Base-by-base conservation (phyloP, 73 alveolate genomes). In the Stentor roeselii region DNA sequence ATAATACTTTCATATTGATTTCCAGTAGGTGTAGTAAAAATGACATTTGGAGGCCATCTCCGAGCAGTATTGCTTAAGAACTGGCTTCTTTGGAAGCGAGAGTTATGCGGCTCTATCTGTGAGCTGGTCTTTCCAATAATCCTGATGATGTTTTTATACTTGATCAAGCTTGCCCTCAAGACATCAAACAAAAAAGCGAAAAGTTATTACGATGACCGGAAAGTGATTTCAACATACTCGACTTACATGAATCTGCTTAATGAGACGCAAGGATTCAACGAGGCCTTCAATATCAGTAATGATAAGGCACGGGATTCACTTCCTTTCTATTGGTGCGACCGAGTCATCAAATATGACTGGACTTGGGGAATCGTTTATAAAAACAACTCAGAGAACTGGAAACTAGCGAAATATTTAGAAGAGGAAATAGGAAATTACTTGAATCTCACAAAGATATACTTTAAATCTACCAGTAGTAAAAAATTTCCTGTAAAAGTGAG, bases 21-120 rank as follows among this genome's bases (percentile, higher is more conserved):
- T n/a, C n/a, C n/a, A n/a, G n/a, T n/a, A n/a, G n/a, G n/a, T 61
- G 42, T 61, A 76, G 39, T 76, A 76, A 76, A 39, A 14, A 41
- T 37, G 74, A n/a, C 84, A 36, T 0, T 41, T 3, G 67, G 90
- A 1, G 82, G 90, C 38, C 96, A 91, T 59, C 75, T 86, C 30
- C 40, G 84, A 59, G 95, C 98, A n/a, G 89, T 94, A 21, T 80
- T 84, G 39, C 89, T 92, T 59, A 94, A 94, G 89, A 94, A 94
- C 85, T 78, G 92, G 76, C 90, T 92, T 14, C 78, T 87, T 36
- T 90, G 95, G 95, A 86, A 87, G 59, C 60, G 98, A 59, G 78
- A 84, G 60, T 59, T 84, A 75, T 59, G 80, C 41, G 90, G 94
- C 35, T 90, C 97, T 2, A 38, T 82, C 38, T 91, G 87, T 59